Conservation (phyloP, 495 filamentous ascomycete species). For the Penicillium canescens region DNA sequence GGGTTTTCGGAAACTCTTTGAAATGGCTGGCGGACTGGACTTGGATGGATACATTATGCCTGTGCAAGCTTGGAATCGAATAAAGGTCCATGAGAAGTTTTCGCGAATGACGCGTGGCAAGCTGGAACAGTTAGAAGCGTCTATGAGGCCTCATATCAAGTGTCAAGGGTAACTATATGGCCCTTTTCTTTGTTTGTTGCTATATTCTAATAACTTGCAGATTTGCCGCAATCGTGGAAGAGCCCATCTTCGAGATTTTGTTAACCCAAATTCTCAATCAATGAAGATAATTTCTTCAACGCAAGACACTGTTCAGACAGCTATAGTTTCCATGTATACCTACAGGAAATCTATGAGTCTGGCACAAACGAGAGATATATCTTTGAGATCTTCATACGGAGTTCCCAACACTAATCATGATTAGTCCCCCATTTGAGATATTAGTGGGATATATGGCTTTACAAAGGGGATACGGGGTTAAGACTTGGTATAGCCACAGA, state of each 20-base stretch:
- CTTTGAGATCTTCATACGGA: no score
- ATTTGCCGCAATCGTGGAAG: conserved; percentile 16
- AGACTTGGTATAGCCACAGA: no score
- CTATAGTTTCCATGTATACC: no score
- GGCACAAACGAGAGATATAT: no score
- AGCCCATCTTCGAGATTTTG: conserved; percentile 12
- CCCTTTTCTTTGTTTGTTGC: background rate
- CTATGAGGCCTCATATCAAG: conserved; percentile 15
- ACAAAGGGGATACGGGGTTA: no score
- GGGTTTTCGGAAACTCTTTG: conserved; percentile 13
- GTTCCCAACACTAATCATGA: no score
- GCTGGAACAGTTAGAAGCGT: conserved; percentile 6
- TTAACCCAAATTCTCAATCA: background rate
- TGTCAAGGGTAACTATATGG: conserved; percentile 16
- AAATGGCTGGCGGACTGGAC: conserved; percentile 12
- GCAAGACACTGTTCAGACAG: no score
- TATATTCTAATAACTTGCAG: background rate
- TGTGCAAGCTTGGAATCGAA: conserved; percentile 21
- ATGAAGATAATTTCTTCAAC: background rate
- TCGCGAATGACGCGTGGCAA: background rate
- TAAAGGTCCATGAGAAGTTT: conserved; percentile 3
- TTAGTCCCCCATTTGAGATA: no score
- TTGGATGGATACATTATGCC: conserved; percentile 19
- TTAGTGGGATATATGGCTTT: no score
- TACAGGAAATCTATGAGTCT: no score